Evolutionary conservation across 495 filamentous ascomycete genomes (phyloP).

Genomic region (Entonaema liquescens): DNA sequence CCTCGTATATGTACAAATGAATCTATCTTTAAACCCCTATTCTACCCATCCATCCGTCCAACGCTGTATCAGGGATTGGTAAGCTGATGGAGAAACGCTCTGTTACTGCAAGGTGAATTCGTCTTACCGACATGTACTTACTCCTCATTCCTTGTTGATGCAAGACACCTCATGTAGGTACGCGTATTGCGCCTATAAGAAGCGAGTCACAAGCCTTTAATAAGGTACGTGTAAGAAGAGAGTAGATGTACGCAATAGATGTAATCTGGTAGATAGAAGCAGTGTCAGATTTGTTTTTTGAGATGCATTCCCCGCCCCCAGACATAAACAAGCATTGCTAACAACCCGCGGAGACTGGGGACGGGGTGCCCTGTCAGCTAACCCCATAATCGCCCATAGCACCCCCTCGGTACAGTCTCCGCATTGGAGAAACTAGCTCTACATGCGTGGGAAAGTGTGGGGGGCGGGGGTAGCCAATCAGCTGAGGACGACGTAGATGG

Average conservation of each 20-base stretch:
- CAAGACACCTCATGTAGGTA: slow-evolving; percentile 11
- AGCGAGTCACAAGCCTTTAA: slow-evolving; percentile 3
- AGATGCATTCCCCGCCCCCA: slow-evolving; percentile 38
- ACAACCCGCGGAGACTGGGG: slow-evolving; percentile 7
- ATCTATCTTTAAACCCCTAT: background rate
- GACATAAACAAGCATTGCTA: slow-evolving; percentile 35
- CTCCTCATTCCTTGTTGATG: background rate
- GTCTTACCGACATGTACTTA: slow-evolving; percentile 5
- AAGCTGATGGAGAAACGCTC: slow-evolving; percentile 11
- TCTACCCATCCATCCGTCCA: background rate
- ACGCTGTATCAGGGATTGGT: slow-evolving; percentile 6
- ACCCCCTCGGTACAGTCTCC: slow-evolving; percentile 40
- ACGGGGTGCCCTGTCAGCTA: slow-evolving; percentile 24
- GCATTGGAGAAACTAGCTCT: slow-evolving; percentile 45
- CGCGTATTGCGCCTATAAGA: slow-evolving; percentile 2
- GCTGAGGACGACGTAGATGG: slow-evolving; percentile 1
- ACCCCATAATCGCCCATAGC: slow-evolving; percentile 37
- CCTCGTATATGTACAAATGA: background rate
- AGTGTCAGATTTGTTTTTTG: background rate
- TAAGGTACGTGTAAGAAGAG: background rate
- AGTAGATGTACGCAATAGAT: background rate
- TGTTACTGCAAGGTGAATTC: slow-evolving; percentile 4
- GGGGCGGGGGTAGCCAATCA: slow-evolving; percentile 44
- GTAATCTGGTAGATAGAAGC: background rate
- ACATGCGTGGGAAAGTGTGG: slow-evolving; percentile 39